Conservation (phyloP, 139 green algal genomes). For the Micromonas pusilla region DNA sequence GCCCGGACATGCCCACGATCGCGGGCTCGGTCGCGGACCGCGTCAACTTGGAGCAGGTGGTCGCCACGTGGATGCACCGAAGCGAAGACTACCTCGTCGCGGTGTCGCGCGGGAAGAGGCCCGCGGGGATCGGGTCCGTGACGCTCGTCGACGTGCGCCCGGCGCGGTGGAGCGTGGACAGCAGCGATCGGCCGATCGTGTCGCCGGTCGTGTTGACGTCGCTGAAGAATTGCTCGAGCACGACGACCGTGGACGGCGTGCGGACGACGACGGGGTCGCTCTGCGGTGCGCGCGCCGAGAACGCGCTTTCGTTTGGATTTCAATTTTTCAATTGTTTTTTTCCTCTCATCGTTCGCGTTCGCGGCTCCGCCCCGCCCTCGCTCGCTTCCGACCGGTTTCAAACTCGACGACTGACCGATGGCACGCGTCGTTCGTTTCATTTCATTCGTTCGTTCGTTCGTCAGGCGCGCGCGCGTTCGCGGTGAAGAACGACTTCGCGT, state of each 20-base stretch:
- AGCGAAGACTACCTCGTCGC: neutral
- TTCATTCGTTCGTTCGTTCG: neutral
- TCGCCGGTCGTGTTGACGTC: neutral
- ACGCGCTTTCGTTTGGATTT: neutral
- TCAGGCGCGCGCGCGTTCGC: neutral
- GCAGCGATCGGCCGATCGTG: neutral
- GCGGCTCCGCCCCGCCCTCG: too few species aligned
- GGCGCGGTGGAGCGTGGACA: neutral
- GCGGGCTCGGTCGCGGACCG: neutral
- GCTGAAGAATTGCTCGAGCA: neutral
- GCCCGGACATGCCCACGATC: neutral
- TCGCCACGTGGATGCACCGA: slow-evolving; percentile 1
- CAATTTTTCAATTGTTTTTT: neutral
- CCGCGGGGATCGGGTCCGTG: neutral
- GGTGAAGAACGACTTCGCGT: neutral
- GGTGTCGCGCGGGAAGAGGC: neutral
- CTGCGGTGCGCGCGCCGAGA: too few species aligned
- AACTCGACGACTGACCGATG: too few species aligned
- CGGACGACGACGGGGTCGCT: too few species aligned
- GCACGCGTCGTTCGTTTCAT: neutral
- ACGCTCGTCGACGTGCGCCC: neutral
- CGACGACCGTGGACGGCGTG: neutral
- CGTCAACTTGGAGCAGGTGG: neutral
- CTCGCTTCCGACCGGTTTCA: too few species aligned
- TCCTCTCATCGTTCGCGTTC: too few species aligned